Conservation (phyloP, 305 asterid genomes). For the Fraxinus velutina region DNA sequence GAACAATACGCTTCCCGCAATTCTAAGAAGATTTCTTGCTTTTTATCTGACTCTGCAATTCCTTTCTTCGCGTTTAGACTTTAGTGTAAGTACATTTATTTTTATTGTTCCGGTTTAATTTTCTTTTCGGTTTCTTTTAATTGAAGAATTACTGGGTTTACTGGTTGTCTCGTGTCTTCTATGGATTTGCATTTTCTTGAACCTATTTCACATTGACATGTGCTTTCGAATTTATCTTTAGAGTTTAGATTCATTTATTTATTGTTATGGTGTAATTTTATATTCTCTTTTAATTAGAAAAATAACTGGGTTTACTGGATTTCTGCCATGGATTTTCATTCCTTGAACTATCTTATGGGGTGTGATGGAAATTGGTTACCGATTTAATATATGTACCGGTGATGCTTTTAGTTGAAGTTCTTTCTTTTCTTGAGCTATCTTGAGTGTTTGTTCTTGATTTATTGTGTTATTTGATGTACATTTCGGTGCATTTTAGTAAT, state of each 20-base stretch:
- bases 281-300: constrained; percentile 5
- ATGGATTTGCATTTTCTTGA: constrained; percentile 20
- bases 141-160: constrained; percentile 1
- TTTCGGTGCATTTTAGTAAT: constrained; percentile 4
- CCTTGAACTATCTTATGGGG: background rate
- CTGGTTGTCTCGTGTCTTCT: background rate
- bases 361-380: constrained; percentile 1
- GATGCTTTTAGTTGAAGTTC: constrained; percentile 18
- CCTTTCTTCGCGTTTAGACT: constrained; percentile 39
- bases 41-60: constrained; percentile 32
- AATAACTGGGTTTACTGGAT: constrained; percentile 1
- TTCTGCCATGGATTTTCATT: constrained; percentile 11
- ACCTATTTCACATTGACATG: background rate
- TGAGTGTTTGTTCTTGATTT: constrained; percentile 1
- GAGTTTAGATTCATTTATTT: constrained; percentile 32
- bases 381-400: constrained; percentile 11
- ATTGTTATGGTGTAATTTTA: background rate
- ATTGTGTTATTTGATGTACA: background rate
- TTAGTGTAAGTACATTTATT: constrained; percentile 35
- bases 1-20: constrained; percentile 30
- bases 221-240: constrained; percentile 3
- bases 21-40: constrained; percentile 42
- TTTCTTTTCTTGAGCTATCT: constrained; percentile 3
- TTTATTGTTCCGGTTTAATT: constrained; percentile 2
- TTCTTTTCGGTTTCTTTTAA: background rate